phyloP scores from a whole-genome alignment of 2,329 filamentous ascomycete species.

The Pezizomycotina sp. region DNA sequence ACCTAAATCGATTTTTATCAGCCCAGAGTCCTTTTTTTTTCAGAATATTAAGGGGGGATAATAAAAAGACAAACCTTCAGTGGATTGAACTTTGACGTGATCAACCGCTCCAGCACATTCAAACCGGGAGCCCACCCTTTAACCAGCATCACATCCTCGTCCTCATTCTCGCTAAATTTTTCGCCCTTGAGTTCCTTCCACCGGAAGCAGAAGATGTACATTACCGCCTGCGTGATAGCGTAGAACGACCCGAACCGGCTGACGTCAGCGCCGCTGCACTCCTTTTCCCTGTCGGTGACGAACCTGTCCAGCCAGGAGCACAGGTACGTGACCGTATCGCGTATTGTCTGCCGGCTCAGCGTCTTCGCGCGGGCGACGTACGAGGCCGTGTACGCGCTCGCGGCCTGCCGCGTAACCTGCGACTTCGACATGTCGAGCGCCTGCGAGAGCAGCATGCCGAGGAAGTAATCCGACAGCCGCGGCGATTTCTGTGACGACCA shows the following conservation, averaged over 20 bases:
- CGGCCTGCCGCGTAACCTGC: conserved; percentile 60
- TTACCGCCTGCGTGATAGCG: conserved; percentile 66
- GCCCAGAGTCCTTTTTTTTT: too few relatives aligned
- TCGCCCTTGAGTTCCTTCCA: conserved; percentile 71
- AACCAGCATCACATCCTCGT: conserved; percentile 45
- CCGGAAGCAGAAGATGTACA: conserved; percentile 95
- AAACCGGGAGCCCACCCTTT: conserved; percentile 62
- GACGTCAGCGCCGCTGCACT: conserved; percentile 70
- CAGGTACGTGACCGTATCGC: conserved; percentile 64
- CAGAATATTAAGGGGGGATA: not conserved
- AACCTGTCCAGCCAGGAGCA: conserved; percentile 61
- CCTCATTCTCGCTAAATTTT: conserved; percentile 38
- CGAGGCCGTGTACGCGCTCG: conserved; percentile 81
- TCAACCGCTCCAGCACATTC: conserved; percentile 56
- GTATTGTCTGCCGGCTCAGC: conserved; percentile 59
- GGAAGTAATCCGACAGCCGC: conserved; percentile 64
- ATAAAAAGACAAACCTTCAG: conserved; percentile 58
- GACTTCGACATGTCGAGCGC: conserved; percentile 54
- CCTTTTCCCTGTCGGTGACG: conserved; percentile 52
- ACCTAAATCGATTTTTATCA: conserved; percentile 17
- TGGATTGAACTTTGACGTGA: conserved; percentile 80
- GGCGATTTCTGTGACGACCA: conserved; percentile 79
- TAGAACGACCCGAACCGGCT: conserved; percentile 74
- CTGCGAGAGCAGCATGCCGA: conserved; percentile 56
- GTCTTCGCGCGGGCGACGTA: conserved; percentile 83